Conservation (phyloP, 2,329 filamentous ascomycete genomes). For the Colletotrichum brevisporum region DNA sequence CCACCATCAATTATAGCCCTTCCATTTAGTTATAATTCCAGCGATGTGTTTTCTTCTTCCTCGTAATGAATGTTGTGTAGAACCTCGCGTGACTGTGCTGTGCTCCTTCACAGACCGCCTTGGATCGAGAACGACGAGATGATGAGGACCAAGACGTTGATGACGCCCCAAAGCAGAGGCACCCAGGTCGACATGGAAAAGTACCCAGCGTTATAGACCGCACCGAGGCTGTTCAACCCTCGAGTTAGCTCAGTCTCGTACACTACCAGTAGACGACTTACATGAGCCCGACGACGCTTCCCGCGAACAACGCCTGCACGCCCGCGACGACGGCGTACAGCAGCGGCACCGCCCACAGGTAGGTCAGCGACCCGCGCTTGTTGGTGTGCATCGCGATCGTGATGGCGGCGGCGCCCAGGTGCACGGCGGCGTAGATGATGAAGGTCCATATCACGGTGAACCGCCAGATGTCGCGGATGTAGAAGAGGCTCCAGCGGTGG, state of each 20-base stretch:
- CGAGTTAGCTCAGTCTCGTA: conserved; percentile 6
- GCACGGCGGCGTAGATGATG: conserved; percentile 82
- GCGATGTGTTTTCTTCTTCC: not conserved
- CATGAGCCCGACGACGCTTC: conserved; percentile 86
- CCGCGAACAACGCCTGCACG: conserved; percentile 82
- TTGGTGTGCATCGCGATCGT: conserved; percentile 80
- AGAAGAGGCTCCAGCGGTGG: conserved; percentile 74
- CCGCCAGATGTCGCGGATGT: conserved; percentile 83
- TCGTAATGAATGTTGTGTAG: not conserved
- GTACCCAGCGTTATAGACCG: conserved; percentile 84
- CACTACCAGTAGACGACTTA: conserved; percentile 59
- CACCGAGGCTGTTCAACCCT: conserved; percentile 73
- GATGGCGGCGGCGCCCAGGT: conserved; percentile 79
- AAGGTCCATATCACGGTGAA: conserved; percentile 92
- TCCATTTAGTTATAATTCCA: conserved; percentile 27
- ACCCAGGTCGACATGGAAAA: conserved; percentile 97
- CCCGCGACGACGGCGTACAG: conserved; percentile 80
- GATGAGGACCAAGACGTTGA: conserved; percentile 86
- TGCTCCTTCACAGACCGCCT: conserved; percentile 76
- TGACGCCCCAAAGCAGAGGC: conserved; percentile 88
- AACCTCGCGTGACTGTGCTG: not conserved
- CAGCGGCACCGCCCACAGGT: conserved; percentile 80
- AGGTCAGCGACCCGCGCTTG: conserved; percentile 69
- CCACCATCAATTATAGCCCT: conserved; percentile 34
- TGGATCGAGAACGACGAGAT: conserved; percentile 95